Percentiles rank a stretch among this genome's conserved stretches.
Conservation (phyloP, 2,329 filamentous ascomycete species). For the Fusarium agapanthi region DNA sequence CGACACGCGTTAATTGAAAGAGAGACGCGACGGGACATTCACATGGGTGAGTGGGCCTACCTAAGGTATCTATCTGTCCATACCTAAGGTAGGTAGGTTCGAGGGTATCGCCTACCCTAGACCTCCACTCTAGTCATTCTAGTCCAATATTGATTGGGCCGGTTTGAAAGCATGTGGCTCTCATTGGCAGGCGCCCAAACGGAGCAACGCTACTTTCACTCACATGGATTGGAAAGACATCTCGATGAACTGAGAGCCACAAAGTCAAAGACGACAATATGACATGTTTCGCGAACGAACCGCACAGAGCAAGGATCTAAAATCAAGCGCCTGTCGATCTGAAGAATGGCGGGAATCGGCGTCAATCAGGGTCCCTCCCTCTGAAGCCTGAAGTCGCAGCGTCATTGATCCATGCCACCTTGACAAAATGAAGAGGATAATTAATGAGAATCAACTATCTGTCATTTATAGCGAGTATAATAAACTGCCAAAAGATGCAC, state of each 20-base stretch:
- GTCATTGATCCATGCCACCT: slow-evolving; percentile 21
- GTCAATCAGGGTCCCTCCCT: slow-evolving; percentile 30
- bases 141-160: neutral
- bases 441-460: neutral
- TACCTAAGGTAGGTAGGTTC: too few relatives aligned
- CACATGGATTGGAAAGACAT: neutral
- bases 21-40: slow-evolving; percentile 2
- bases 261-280: neutral
- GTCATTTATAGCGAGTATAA: too few relatives aligned
- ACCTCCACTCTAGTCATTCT: fast-evolving
- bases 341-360: neutral
- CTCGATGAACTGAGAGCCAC: neutral
- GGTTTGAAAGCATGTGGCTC: neutral
- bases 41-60: neutral
- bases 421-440: neutral
- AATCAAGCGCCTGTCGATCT: slow-evolving; percentile 12
- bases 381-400: neutral
- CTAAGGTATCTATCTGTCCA: too few relatives aligned
- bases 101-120: neutral
- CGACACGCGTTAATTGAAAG: slow-evolving; percentile 28
- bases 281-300: neutral
- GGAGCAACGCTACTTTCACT: too few relatives aligned
- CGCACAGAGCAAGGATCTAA: neutral
- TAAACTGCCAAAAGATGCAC: neutral
- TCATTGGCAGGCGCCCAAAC: neutral